Conservation (phyloP, 371 early-diverging fungal species). For the Parasitella parasitica region DNA sequence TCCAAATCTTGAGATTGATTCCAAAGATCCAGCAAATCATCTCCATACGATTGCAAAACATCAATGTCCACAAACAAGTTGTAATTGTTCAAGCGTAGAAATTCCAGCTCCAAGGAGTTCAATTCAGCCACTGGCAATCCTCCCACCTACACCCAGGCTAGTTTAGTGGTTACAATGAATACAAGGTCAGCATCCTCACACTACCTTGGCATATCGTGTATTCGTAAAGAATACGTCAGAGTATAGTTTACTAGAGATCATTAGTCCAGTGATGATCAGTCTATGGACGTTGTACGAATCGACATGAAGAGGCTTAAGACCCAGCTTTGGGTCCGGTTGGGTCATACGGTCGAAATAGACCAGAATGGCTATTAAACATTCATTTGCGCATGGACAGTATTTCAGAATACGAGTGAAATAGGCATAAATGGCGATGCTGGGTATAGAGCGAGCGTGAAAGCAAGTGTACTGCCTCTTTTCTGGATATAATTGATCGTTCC, state of each 20-base stretch:
- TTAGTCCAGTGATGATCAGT: constrained; percentile 79
- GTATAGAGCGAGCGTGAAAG: constrained; percentile 89
- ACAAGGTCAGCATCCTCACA: neutral
- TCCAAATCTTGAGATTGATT: constrained; percentile 34
- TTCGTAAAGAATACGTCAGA: constrained; percentile 92
- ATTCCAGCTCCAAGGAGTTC: constrained; percentile 79
- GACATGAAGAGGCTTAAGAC: constrained; percentile 62
- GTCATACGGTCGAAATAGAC: constrained; percentile 82
- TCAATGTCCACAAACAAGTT: constrained; percentile 69
- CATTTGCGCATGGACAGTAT: constrained; percentile 89
- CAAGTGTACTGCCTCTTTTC: constrained; percentile 26
- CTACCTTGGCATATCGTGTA: constrained; percentile 82
- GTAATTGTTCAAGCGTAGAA: constrained; percentile 75
- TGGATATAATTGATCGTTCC: constrained; percentile 20
- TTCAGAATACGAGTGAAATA: constrained; percentile 85
- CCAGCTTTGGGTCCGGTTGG: constrained; percentile 36
- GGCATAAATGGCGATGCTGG: constrained; percentile 79
- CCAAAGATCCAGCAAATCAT: constrained; percentile 65
- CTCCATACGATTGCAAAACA: constrained; percentile 80
- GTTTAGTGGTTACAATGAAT: neutral
- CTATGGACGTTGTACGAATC: constrained; percentile 90
- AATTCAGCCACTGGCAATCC: constrained; percentile 80
- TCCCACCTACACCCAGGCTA: constrained; percentile 63
- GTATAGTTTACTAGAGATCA: constrained; percentile 84
- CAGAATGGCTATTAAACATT: constrained; percentile 78